Conservation (phyloP, 75 land plant species). For the Picea glauca region DNA sequence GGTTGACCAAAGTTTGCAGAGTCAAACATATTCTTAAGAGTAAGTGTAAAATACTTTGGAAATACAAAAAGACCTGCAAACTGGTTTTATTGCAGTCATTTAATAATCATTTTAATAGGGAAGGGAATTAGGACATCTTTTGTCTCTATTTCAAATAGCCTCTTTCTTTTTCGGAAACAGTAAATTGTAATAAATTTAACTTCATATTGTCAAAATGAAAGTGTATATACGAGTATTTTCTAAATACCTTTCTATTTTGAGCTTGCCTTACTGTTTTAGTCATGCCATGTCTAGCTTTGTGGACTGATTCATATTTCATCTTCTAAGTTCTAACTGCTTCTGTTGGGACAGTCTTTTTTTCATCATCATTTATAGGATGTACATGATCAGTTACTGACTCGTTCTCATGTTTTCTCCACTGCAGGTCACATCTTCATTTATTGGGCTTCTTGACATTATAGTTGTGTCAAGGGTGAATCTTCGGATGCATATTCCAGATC, state of each 20-base stretch:
- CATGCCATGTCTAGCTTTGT: not conserved
- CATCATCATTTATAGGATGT: not conserved
- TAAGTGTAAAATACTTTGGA: too few relatives aligned
- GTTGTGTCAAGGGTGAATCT: conserved; percentile 18
- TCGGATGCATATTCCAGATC: conserved; percentile 26
- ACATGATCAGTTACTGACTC: not conserved
- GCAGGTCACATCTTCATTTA: conserved; percentile 16
- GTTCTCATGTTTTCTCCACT: not conserved
- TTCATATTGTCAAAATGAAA: not conserved
- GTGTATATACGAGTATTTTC: not conserved
- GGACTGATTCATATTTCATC: not conserved
- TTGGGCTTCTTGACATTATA: conserved; percentile 20
- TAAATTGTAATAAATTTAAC: not conserved
- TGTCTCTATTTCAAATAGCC: not conserved
- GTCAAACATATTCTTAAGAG: too few relatives aligned
- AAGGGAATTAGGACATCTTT: not conserved
- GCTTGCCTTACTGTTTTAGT: not conserved
- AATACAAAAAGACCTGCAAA: too few relatives aligned
- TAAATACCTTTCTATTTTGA: not conserved
- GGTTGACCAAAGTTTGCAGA: too few relatives aligned
- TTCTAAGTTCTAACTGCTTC: not conserved
- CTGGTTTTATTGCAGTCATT: too few relatives aligned
- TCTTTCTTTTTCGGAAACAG: not conserved
- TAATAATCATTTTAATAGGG: too few relatives aligned
- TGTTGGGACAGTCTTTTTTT: not conserved